Evolutionary conservation across 2,329 filamentous ascomycete species (phyloP).

Genomic region (Colletotrichum acutatum): DNA sequence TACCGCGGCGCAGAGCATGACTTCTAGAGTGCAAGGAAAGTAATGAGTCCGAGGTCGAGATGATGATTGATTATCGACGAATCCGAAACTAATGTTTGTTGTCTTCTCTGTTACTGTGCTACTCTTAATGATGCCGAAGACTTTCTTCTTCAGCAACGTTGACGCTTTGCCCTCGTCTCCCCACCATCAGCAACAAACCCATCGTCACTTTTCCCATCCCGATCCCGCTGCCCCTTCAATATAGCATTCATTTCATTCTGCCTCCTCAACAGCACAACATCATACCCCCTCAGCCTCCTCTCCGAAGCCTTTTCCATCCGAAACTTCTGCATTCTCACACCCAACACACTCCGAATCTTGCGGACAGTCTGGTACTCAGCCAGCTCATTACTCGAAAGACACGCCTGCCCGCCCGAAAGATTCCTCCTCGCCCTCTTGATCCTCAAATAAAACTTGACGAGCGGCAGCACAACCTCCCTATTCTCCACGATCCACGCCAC

Average conservation of each 20-base stretch:
- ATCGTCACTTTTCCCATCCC: neutral
- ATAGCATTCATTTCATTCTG: neutral
- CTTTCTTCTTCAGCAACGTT: neutral
- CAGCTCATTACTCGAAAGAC: neutral
- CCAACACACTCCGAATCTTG: neutral
- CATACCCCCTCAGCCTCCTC: neutral
- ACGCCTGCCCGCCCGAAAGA: neutral
- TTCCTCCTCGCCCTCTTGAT: constrained; percentile 9
- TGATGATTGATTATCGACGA: neutral
- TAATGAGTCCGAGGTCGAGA: too few species aligned
- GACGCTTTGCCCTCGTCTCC: neutral
- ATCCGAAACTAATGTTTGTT: too few species aligned
- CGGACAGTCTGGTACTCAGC: constrained; percentile 7
- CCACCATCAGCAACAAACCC: neutral
- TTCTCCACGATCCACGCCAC: constrained; percentile 10
- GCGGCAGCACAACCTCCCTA: neutral
- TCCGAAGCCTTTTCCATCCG: neutral
- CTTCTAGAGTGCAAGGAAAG: too few species aligned
- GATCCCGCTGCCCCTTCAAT: neutral
- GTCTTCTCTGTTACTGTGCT: too few species aligned
- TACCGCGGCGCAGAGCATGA: too few species aligned
- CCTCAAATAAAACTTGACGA: constrained; percentile 1
- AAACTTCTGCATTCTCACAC: neutral
- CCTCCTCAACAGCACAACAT: neutral
- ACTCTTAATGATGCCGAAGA: neutral